Evolutionary conservation across 2,329 filamentous ascomycete genomes (phyloP), one percentile per base, ranked within the genome.

Genomic region (Colletotrichum endophyticum): DNA sequence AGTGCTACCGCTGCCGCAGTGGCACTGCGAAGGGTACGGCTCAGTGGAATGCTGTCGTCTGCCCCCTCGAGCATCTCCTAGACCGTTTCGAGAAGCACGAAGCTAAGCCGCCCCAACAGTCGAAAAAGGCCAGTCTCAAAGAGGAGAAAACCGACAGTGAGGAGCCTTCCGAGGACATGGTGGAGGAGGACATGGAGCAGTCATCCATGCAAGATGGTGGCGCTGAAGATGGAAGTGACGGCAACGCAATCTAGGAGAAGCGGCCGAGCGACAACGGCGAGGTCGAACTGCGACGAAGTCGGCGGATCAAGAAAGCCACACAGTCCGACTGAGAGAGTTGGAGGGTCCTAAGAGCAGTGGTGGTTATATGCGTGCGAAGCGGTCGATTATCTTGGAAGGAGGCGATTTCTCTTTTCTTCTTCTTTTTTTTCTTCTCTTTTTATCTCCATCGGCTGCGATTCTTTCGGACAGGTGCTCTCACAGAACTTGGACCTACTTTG

Each of bases 11-110:
- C 61, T 91, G 90, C 79, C 85, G 84, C 72, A 83, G 84, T 67
- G 83, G 79, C 30, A 95, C 93, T 0, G 89, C 90, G 1, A 86
- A 90, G 78, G 89, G 89, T 2, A 93, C 90, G 66, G 88, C 89
- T 30, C 90, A 89, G 0, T 95, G 94, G 93, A 87, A 92, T 5
- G 85, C 91, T 19, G 90, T 81, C 3, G 79, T 82, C 8, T 88
- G 87, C 68, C 86, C 85, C 3, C 80, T 88, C 1, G 87, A 88
- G 76, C 80, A 84, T n/a, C 81, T 88, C 8, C 79, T 88, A 19
- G 79, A 84, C 57, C 83, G 77, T 8, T 75, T 75, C 56, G 49
- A 59, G 22, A 78, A 78, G 32, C 71, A 61, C 25, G 53, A 78
- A 13, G 83, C 79, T 61, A 44, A 61, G 8, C 79, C 80, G 75